These are phyloP conservation scores for Bocquillonia castaneifolia DNA, from an alignment of 441 rosid species.

Conservation along the genomic window DNA sequence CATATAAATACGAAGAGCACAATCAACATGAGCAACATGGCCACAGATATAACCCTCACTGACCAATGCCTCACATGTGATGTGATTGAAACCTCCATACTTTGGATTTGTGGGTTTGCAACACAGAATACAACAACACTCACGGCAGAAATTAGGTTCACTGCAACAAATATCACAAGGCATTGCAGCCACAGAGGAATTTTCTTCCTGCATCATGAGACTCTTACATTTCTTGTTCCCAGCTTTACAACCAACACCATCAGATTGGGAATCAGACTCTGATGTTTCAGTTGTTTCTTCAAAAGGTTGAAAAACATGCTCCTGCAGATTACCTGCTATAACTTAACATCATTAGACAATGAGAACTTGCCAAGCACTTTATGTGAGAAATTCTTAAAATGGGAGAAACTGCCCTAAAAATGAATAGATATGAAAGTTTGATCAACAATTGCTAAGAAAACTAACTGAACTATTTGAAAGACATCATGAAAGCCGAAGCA, in stretches of 20 bases:
- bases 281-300: slow-evolving; percentile 39
- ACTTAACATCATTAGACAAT: slow-evolving; percentile 10
- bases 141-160: slow-evolving; percentile 67
- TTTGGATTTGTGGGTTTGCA: slow-evolving; percentile 44
- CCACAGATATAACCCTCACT: slow-evolving; percentile 54
- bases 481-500: neutral
- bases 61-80: slow-evolving; percentile 63
- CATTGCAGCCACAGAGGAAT: slow-evolving; percentile 33
- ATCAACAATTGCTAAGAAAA: neutral
- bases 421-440: neutral
- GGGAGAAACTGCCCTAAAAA: neutral
- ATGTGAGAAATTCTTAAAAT: neutral
- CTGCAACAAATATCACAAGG: slow-evolving; percentile 79
- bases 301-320: slow-evolving; percentile 22
- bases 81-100: slow-evolving; percentile 57
- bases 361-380: neutral
- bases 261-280: slow-evolving; percentile 31
- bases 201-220: slow-evolving; percentile 31
- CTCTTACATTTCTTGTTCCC: slow-evolving; percentile 61
- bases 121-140: slow-evolving; percentile 89
- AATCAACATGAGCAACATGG: slow-evolving; percentile 76
- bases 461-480: neutral
- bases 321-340: slow-evolving; percentile 31
- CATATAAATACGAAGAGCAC: slow-evolving; percentile 77
- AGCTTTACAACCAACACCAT: slow-evolving; percentile 55